phyloP scores from a whole-genome alignment of 345 rosid genomes.

The Melaleuca quinquenervia region DNA sequence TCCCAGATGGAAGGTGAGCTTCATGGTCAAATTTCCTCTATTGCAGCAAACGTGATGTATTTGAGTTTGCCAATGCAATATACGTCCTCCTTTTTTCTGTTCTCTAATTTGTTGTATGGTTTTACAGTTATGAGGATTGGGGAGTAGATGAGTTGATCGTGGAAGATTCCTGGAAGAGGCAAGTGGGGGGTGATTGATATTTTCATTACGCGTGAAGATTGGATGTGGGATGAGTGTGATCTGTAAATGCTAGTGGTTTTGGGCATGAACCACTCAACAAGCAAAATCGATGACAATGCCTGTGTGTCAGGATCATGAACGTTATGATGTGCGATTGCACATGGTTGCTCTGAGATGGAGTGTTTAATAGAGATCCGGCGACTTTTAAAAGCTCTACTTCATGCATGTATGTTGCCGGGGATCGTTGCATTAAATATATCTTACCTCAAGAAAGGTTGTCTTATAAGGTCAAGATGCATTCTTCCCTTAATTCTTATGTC shows the following conservation, averaged over 20 bases:
- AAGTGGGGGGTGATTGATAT: conserved; percentile 70
- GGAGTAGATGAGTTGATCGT: conserved; percentile 91
- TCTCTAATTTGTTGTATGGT: neutral
- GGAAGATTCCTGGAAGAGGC: conserved; percentile 97
- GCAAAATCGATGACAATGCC: neutral
- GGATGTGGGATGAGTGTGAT: neutral
- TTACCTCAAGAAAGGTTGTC: neutral
- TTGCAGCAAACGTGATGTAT: neutral
- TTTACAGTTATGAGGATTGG: conserved; percentile 73
- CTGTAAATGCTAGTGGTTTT: neutral
- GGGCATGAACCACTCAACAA: neutral
- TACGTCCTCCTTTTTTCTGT: neutral
- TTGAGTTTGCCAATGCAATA: neutral
- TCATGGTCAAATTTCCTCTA: neutral
- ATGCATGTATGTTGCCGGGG: neutral
- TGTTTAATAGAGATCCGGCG: neutral
- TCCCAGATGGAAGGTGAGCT: conserved; percentile 90
- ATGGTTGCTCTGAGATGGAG: neutral
- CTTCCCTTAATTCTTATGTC: neutral
- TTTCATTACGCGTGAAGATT: neutral
- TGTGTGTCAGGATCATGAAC: neutral
- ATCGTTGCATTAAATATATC: neutral
- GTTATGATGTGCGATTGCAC: neutral
- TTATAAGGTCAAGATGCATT: neutral
- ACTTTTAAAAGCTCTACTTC: neutral